phyloP scores from a whole-genome alignment of 108 stramenopile species.

The Cafeteria roenbergensis region DNA sequence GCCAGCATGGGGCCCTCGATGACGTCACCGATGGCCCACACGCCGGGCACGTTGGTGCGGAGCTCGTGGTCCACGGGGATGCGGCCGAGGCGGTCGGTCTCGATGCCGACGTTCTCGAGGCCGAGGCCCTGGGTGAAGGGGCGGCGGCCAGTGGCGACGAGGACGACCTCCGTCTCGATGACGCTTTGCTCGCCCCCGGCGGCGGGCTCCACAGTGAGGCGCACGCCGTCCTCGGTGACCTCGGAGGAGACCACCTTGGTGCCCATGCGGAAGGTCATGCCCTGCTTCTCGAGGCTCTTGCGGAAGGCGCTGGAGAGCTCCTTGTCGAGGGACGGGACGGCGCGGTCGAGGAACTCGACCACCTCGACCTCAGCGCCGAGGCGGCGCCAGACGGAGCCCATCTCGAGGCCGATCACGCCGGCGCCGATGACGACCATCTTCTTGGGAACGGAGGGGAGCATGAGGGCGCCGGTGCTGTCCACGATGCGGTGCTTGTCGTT shows the following conservation, averaged over 20 bases:
- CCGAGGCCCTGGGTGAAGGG: conserved; percentile 93
- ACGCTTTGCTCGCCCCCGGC: conserved; percentile 63
- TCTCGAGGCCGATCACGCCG: conserved; percentile 96
- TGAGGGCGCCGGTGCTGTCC: conserved; percentile 92
- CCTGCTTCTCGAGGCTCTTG: conserved; percentile 87
- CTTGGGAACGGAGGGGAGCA: conserved; percentile 69
- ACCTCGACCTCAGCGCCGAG: conserved; percentile 88
- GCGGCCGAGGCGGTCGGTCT: conserved; percentile 81
- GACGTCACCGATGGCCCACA: conserved; percentile 92
- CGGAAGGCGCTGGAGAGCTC: conserved; percentile 91
- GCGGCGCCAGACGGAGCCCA: conserved; percentile 96
- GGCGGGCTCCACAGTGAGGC: conserved; percentile 72
- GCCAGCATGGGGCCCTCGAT: conserved; percentile 99
- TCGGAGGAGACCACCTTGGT: conserved; percentile 82
- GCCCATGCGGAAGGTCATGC: conserved; percentile 84
- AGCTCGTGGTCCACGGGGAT: conserved; percentile 93
- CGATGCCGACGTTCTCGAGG: conserved; percentile 80
- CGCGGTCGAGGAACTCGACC: conserved; percentile 90
- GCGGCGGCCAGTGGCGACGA: conserved; percentile 95
- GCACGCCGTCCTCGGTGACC: conserved; percentile 65
- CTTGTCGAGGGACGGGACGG: conserved; percentile 82
- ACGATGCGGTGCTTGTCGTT: conserved; percentile 89
- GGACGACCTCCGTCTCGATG: conserved; percentile 71
- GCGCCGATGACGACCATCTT: conserved; percentile 89
- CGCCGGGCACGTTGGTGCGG: conserved; percentile 69